Base-by-base conservation (phyloP, 257 asterid species). In the Nicotiana paniculata region DNA sequence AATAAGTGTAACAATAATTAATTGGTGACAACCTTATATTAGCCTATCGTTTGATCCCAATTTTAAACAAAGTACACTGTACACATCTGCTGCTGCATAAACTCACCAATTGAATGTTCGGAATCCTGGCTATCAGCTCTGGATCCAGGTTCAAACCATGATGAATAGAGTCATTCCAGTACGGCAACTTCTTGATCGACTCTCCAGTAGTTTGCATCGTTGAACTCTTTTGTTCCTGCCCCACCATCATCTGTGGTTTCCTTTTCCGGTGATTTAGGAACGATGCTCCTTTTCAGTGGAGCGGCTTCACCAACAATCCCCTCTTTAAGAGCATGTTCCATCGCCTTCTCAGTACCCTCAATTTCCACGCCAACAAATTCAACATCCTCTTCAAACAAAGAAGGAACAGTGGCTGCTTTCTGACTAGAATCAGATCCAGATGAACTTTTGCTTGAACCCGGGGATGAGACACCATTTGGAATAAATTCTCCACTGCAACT, bases 221-320 rank as follows among this genome's bases (percentile, higher is more conserved):
- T 95, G 83, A 89, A 95, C 84, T 96, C 99, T 85, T 93, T 89
- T 82, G 85, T 82, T 46, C 87, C 94, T 3, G 90, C 86, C 68
- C 90, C 90, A 61, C 89, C 89, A 37, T 90, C 96, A 7, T 89
- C 95, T 0, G 90, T 58, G 76, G 85, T 91, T 67, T 91, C 95
- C 24, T 86, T 92, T 55, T 88, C 98, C 0, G 85, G 86, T 17
- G 80, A 82, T 78, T 91, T 90, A 28, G 93, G 90, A 12, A 80
- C 62, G 5, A 86, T 78, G 72, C 83, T 92, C 83, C 90, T 86
- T 82, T 89, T 96, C 81, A 96, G 70, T 0, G 98, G 92, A 39
- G 93, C 97, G 0, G 98, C 98, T 88, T 94, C 98, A 68, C 97
- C 98, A 30, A 94, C 97, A 48, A 93, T 92, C 80, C 99, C 98